phyloP scores from a whole-genome alignment of 805 yeast genomes.

The Kuraishia piskuri region DNA sequence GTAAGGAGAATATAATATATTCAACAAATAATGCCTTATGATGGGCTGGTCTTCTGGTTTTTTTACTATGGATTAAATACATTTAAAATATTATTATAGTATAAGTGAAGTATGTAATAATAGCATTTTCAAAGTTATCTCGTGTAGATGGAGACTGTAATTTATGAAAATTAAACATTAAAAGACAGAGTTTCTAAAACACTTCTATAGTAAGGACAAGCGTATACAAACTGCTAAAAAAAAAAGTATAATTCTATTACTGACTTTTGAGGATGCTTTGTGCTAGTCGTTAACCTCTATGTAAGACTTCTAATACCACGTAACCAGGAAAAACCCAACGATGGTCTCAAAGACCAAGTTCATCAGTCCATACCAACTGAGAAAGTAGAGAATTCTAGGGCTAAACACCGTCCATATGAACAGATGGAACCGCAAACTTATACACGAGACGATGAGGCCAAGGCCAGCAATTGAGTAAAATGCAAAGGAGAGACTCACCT shows the following conservation, averaged over 20 bases:
- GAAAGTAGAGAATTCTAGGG: constrained; percentile 78
- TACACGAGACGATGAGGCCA: constrained; percentile 61
- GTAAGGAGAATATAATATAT: no score
- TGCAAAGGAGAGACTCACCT: constrained; percentile 28
- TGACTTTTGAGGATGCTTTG: background rate
- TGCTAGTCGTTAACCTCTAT: no score
- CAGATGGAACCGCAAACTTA: constrained; percentile 68
- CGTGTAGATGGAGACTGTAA: background rate
- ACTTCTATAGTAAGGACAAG: no score
- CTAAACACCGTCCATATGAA: constrained; percentile 98
- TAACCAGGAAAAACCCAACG: background rate
- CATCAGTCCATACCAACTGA: constrained; percentile 62
- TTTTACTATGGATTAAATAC: no score
- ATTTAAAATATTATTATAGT: no score
- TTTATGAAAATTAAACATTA: no score
- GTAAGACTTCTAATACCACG: background rate
- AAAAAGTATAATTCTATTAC: no score
- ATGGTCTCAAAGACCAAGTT: constrained; percentile 29
- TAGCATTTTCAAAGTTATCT: background rate
- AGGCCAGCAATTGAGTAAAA: constrained; percentile 56
- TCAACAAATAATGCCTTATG: no score
- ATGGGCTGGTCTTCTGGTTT: no score
- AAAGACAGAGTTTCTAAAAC: no score
- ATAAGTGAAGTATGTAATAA: no score
- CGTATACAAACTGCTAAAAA: no score